Evolutionary conservation across 1,139 yeast genomes (phyloP).

Genomic region (Debaryomycetaceae sp.): DNA sequence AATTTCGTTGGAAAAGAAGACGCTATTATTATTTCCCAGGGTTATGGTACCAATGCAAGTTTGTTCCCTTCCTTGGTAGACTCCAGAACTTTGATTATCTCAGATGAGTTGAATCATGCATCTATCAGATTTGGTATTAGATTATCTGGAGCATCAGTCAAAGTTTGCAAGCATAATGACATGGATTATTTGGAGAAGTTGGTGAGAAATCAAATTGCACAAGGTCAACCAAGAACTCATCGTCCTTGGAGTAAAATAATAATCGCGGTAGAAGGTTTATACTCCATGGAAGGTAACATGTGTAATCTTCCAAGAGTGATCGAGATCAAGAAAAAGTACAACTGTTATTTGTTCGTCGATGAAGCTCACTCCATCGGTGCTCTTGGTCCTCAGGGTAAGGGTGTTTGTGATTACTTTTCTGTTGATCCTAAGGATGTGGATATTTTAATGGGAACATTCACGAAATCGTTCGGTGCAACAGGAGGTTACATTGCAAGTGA

Average conservation of each 20-base stretch:
- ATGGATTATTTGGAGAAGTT: constrained; percentile 77
- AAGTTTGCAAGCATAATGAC: constrained; percentile 90
- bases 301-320: constrained; percentile 78
- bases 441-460: constrained; percentile 93
- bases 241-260: constrained; percentile 97
- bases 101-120: constrained; percentile 94
- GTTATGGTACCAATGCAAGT: constrained; percentile 95
- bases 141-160: constrained; percentile 88
- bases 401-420: constrained; percentile 90
- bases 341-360: constrained; percentile 86
- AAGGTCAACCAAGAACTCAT: constrained; percentile 95
- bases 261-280: constrained; percentile 92
- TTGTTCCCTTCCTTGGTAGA: constrained; percentile 82
- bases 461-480: constrained; percentile 97
- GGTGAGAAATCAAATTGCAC: constrained; percentile 83
- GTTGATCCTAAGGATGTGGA: constrained; percentile 76
- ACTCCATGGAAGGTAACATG: constrained; percentile 97
- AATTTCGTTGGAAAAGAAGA: constrained; percentile 90
- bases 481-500: constrained; percentile 93
- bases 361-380: constrained; percentile 99
- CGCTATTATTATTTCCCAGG: constrained; percentile 84
- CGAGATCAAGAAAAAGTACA: constrained; percentile 77
- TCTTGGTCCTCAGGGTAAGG: constrained; percentile 88
- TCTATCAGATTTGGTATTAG: constrained; percentile 95
- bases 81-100: constrained; percentile 82